Evolutionary conservation across 2,329 filamentous ascomycete genomes (phyloP), one percentile per base, ranked within the genome.

Genomic region (Ceratocystis huliohia): DNA sequence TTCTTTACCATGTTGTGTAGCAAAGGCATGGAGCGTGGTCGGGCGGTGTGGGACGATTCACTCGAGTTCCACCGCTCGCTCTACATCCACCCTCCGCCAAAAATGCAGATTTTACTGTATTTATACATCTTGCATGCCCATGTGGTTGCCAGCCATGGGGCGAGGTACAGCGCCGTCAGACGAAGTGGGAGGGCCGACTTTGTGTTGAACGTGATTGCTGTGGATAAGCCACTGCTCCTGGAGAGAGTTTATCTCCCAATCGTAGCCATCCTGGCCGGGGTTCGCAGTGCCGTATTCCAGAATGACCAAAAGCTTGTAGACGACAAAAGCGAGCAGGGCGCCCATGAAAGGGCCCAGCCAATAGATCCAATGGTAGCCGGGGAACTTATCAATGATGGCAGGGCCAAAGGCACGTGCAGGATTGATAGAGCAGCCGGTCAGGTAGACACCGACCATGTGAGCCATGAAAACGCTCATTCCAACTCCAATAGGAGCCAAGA

Each of bases 401-500:
- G 80, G 80, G 1, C 80, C 80, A 53, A 82, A 77, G 0, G 79
- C 80, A 48, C 80, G 75, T 1, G 79, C 80, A 2, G 80, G 80
- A 70, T 82, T 82, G 70, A 82, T 74, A 8, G 75, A 77, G 5
- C 78, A 79, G 25, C 78, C 78, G 1, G 80, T 81, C 69, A 75
- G 81, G 69, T 78, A 77, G 25, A 79, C 77, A 30, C 76, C 76
- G 46, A 73, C 74, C 63, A 80, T 73, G 72, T 81, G 75, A 4
- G 76, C 76, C 56, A 90, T 80, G 73, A 91, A 90, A 65, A 91
- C 79, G 0, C 87, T 79, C 1, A 89, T 74, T 0, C 88, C 88
- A 70, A 91, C 89, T 13, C 85, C 87, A 2, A 91, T 76, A 0
- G 88, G 88, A 0, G 88, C 88, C 1, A 90, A 75, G 72, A 81